Evolutionary conservation across 345 rosid genomes (phyloP).

Genomic region (Eucalyptus urophylla): DNA sequence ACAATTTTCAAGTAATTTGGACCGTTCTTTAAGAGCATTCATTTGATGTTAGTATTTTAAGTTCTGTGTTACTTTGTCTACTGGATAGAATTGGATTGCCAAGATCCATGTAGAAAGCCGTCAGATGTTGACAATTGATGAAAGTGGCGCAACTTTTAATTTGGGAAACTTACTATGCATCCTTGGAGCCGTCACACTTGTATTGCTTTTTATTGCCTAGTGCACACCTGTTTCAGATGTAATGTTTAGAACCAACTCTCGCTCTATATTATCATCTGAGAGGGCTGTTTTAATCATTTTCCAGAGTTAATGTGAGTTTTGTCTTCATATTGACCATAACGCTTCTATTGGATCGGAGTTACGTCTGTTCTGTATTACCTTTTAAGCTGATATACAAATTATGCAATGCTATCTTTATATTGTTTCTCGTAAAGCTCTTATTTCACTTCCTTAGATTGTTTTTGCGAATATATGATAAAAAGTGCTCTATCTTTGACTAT

Average conservation of each 20-base stretch:
- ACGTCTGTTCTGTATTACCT: not conserved
- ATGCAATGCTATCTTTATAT: not conserved
- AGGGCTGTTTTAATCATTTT: not conserved
- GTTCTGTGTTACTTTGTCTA: not conserved
- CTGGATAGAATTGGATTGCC: not conserved
- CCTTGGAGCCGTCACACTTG: not conserved
- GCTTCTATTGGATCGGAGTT: not conserved
- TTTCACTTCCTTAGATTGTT: not conserved
- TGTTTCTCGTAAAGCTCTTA: not conserved
- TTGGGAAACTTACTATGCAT: not conserved
- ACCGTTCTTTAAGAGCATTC: not conserved
- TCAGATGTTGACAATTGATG: not conserved
- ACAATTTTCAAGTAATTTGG: slow-evolving; percentile 23
- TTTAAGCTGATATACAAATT: not conserved
- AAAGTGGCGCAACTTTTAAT: not conserved
- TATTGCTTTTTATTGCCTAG: not conserved
- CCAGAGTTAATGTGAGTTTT: not conserved
- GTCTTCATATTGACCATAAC: not conserved
- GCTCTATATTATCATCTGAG: not conserved
- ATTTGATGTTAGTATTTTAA: not conserved
- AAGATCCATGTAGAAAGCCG: not conserved
- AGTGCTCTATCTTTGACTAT: slow-evolving; percentile 46
- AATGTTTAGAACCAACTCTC: not conserved
- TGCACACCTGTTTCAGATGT: not conserved
- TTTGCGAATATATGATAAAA: slow-evolving; percentile 6